Conservation (phyloP, 2,329 filamentous ascomycete genomes). For the Parasarocladium wereldwijsianum region DNA sequence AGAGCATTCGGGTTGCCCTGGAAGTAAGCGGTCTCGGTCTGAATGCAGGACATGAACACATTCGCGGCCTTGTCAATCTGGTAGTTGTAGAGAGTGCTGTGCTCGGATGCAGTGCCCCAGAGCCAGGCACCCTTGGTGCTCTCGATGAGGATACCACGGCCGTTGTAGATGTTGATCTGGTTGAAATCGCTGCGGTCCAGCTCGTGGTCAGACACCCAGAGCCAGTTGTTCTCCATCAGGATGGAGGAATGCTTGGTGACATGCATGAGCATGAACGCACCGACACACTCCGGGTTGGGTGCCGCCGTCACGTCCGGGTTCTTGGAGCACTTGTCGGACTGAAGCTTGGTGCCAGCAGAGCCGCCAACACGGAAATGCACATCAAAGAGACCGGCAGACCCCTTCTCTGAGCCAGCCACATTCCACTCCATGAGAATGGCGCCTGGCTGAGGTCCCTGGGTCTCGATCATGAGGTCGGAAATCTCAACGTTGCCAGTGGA, state of each 20-base stretch:
- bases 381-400: conserved; percentile 19
- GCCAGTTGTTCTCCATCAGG: conserved; percentile 40
- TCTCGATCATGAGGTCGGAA: conserved; percentile 52
- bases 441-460: conserved; percentile 47
- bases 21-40: conserved; percentile 31
- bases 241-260: conserved; percentile 26
- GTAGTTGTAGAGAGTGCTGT: conserved; percentile 37
- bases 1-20: conserved; percentile 9
- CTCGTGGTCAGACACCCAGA: conserved; percentile 29
- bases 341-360: conserved; percentile 16
- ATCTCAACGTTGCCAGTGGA: conserved; percentile 56
- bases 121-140: conserved; percentile 34
- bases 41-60: conserved; percentile 26
- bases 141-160: conserved; percentile 30
- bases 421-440: conserved; percentile 63
- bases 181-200: conserved; percentile 23
- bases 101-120: conserved; percentile 35
- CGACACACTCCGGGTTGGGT: conserved; percentile 20
- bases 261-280: conserved; percentile 31
- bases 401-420: conserved; percentile 33
- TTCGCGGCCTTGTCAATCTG: conserved; percentile 28
- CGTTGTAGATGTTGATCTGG: conserved; percentile 20
- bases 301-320: conserved; percentile 7
- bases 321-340: conserved; percentile 8
- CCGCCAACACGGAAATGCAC: conserved; percentile 26